Conservation (phyloP, 257 asterid genomes). For the Salvia rosmarinus region DNA sequence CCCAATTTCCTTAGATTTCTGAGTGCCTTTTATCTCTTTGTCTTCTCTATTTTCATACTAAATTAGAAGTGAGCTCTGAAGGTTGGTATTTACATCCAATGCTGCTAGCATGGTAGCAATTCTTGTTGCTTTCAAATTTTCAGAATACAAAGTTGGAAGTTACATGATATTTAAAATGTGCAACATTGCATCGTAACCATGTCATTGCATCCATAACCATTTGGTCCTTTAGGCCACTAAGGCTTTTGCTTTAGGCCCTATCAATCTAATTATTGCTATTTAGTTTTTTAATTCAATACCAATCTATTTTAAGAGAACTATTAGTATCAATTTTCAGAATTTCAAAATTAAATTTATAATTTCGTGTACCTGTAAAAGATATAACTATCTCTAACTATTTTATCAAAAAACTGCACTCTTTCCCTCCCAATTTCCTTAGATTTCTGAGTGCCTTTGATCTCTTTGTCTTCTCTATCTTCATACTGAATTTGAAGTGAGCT, state of each 20-base stretch:
- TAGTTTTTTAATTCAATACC: neutral
- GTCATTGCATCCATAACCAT: constrained; percentile 4
- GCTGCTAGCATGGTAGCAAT: no score
- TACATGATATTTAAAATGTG: no score
- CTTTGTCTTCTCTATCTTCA: neutral
- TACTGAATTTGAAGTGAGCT: neutral
- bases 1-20: neutral
- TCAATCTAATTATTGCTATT: neutral
- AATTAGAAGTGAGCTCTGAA: no score
- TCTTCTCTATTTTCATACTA: neutral
- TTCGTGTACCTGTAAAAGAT: neutral
- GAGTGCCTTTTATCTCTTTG: no score
- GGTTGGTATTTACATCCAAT: no score
- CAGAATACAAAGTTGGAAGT: no score
- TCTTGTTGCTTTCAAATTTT: no score
- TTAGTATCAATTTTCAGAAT: neutral
- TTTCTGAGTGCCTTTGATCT: neutral
- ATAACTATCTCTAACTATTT: neutral
- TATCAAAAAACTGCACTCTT: neutral
- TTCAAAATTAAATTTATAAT: neutral
- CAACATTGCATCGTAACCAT: no score
- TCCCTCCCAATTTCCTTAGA: neutral
- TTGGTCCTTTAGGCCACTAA: neutral
- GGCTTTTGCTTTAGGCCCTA: neutral
- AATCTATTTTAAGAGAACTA: neutral